These are phyloP conservation scores for Mycena rosella DNA, from an alignment of 768 basidiomycete genomes.

Conservation along the genomic window DNA sequence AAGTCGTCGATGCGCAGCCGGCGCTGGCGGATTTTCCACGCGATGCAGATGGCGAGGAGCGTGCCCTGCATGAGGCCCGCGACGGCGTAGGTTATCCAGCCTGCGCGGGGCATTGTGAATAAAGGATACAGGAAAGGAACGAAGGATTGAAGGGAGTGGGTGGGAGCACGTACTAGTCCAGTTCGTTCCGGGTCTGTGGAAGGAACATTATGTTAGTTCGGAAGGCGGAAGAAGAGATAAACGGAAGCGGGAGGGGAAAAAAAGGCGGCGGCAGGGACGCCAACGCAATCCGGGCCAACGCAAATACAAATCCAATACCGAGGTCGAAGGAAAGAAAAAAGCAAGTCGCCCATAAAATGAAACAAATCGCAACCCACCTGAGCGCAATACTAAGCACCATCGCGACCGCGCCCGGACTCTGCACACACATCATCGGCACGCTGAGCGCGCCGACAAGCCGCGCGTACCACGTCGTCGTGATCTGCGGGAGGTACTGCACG, in stretches of 20 bases:
- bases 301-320: no score
- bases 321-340: background rate
- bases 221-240: no score
- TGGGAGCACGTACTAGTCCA: conserved; percentile 89
- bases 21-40: conserved; percentile 86
- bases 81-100: conserved; percentile 86
- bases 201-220: no score
- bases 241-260: no score
- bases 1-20: conserved; percentile 90
- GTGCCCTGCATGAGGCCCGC: conserved; percentile 87
- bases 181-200: conserved; percentile 78
- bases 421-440: conserved; percentile 96
- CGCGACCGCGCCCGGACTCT: conserved; percentile 89
- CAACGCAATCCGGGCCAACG: background rate
- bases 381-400: conserved; percentile 89
- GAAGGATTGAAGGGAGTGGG: background rate
- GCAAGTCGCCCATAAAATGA: background rate
- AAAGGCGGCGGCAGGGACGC: no score
- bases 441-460: conserved; percentile 93
- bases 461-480: conserved; percentile 80
- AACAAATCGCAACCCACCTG: conserved; percentile 56
- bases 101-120: conserved; percentile 49
- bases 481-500: conserved; percentile 91
- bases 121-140: no score
- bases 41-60: conserved; percentile 86